phyloP scores from a whole-genome alignment of 768 basidiomycete species.

The Neoboletus subvelutipes region DNA sequence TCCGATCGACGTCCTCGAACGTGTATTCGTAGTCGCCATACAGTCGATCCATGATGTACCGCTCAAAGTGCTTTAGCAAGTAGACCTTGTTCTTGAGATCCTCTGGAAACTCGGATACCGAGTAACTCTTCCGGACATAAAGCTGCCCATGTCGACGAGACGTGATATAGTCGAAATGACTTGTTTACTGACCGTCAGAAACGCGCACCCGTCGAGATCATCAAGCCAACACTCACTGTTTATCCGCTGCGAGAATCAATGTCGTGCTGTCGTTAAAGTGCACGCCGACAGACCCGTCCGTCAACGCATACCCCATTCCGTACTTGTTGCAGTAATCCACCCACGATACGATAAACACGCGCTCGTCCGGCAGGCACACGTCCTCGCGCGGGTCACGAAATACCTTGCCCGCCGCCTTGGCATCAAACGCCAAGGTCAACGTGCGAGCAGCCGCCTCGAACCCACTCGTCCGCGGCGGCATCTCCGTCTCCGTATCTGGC shows the following conservation, averaged over 20 bases:
- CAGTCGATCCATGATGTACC: slow-evolving; percentile 90
- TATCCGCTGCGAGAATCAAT: slow-evolving; percentile 81
- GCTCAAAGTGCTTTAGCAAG: slow-evolving; percentile 89
- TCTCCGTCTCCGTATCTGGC: slow-evolving; percentile 23
- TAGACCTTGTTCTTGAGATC: slow-evolving; percentile 90
- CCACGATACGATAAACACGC: slow-evolving; percentile 97
- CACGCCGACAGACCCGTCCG: slow-evolving; percentile 92
- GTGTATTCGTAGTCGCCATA: slow-evolving; percentile 84
- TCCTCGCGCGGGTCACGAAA: slow-evolving; percentile 67
- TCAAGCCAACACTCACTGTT: slow-evolving; percentile 55
- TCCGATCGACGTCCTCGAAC: slow-evolving; percentile 63
- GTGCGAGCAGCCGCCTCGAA: slow-evolving; percentile 67
- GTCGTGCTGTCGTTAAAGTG: slow-evolving; percentile 96
- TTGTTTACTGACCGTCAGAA: neutral
- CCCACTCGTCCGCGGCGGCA: slow-evolving; percentile 43
- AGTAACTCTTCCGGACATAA: slow-evolving; percentile 70
- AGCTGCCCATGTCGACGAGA: slow-evolving; percentile 63
- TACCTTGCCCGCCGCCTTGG: slow-evolving; percentile 57
- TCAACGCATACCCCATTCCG: slow-evolving; percentile 98
- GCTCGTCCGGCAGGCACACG: slow-evolving; percentile 56
- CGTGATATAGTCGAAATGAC: slow-evolving; percentile 88
- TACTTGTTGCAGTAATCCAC: slow-evolving; percentile 99
- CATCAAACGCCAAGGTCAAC: slow-evolving; percentile 62
- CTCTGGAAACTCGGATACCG: slow-evolving; percentile 68
- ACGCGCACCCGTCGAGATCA: neutral